phyloP scores from a whole-genome alignment of 495 filamentous ascomycete species.

The Xylaria curta region DNA sequence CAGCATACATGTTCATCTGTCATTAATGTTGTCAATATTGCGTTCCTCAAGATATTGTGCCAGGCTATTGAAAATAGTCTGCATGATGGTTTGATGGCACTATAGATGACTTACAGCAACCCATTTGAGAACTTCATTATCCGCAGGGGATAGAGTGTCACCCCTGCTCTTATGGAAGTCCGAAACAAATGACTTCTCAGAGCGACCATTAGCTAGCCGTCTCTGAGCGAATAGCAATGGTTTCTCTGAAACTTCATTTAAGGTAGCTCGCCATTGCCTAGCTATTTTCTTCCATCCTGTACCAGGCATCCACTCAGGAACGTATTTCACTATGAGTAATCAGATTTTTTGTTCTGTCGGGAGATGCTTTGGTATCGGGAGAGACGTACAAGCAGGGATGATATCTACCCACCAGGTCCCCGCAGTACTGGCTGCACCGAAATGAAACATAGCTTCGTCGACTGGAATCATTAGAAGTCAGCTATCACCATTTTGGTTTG shows the following conservation, averaged over 20 bases:
- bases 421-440: conserved; percentile 37
- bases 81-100: neutral
- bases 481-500: neutral
- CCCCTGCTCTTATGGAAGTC: conserved; percentile 33
- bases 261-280: conserved; percentile 30
- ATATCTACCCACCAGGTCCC: conserved; percentile 52
- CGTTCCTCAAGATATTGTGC: neutral
- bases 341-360: neutral
- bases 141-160: conserved; percentile 37
- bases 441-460: conserved; percentile 42
- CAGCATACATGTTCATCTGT: conserved; percentile 45
- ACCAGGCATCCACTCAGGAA: conserved; percentile 56
- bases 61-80: neutral
- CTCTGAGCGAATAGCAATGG: conserved; percentile 52
- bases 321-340: conserved; percentile 36
- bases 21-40: neutral
- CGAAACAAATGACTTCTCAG: conserved; percentile 43
- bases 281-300: conserved; percentile 49
- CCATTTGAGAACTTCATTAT: conserved; percentile 39
- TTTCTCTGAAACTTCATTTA: conserved; percentile 31
- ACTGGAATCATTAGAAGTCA: conserved; percentile 24
- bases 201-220: conserved; percentile 38
- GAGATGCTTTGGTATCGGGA: neutral
- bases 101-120: conserved; percentile 35
- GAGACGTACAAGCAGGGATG: conserved; percentile 38